Base-by-base conservation (phyloP, 441 rosid genomes). In the California macrophylla region DNA sequence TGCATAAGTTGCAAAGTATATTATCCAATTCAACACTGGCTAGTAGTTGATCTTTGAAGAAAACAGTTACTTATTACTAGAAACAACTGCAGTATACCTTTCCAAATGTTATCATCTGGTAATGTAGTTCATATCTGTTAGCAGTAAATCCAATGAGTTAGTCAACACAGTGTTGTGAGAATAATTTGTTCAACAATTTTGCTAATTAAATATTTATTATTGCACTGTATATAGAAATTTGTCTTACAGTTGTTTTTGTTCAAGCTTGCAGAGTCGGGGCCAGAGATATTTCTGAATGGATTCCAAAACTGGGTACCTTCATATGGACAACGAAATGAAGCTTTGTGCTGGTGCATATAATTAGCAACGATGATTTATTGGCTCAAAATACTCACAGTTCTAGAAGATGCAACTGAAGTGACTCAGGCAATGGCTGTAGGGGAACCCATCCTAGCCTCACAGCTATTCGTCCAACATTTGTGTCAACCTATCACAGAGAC, bases 381-480 rank as follows among this genome's bases (percentile, higher is more conserved):
- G 30, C 21, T 65, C 30, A 30, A 5, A 42, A 70, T 62, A 79
- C 97, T 83, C 77, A 92, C 99, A 92, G 82, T 82, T 95, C 99
- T 42, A 95, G 82, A 23, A 92, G 92, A 77, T 95, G 99, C 73
- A 95, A 71, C 77, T 95, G 99, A 69, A 95, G 96, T 72, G 95
- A 85, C 71, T 92, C 98, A 24, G 99, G 99, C 77, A 95, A 77
- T 34, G 99, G 97, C 77, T 88, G 92, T 56, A 95, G 88, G 66
- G 99, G 99, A 63, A 92, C 99, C 99, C 99, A 95, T 80, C 99
- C 99, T 66, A 95, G 76, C 79, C 99, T 83, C 73, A 95, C 98
- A 8, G 98, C 99, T 78, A 95, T 95, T 23, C 97, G 87, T 76
- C 98, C 99, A 34, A 95, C 99, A 75, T 95, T 92, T 0, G 98